Conservation (phyloP, 2,329 filamentous ascomycete genomes). For the Paecilomyces fulvus region DNA sequence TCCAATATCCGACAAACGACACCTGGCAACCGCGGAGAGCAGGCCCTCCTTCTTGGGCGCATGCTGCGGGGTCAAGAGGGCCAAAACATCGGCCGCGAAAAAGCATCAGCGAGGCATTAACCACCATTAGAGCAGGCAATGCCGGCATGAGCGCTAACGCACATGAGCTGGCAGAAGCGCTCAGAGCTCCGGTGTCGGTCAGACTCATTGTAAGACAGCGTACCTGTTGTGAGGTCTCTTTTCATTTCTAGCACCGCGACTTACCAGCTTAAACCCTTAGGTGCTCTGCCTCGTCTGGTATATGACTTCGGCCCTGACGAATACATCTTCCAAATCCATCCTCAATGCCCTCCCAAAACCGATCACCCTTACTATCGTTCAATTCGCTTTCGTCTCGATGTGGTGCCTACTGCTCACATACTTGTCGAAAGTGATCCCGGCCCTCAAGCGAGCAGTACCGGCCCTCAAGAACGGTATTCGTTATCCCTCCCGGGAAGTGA, state of each 20-base stretch:
- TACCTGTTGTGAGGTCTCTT: slow-evolving; percentile 1
- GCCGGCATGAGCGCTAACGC: slow-evolving; percentile 88
- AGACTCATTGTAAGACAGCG: slow-evolving; percentile 64
- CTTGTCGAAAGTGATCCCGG: slow-evolving; percentile 64
- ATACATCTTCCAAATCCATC: slow-evolving; percentile 96
- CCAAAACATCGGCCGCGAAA: slow-evolving; percentile 63
- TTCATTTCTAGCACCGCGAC: slow-evolving; percentile 4
- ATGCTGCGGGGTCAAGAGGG: slow-evolving; percentile 26
- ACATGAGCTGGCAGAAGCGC: slow-evolving; percentile 82
- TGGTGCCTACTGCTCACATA: slow-evolving; percentile 77
- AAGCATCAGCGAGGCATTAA: slow-evolving; percentile 82
- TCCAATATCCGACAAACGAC: slow-evolving; percentile 34
- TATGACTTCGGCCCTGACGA: slow-evolving; percentile 87
- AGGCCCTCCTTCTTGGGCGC: slow-evolving; percentile 37
- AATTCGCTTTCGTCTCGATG: slow-evolving; percentile 85
- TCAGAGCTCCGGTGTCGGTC: slow-evolving; percentile 82
- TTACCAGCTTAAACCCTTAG: slow-evolving; percentile 44
- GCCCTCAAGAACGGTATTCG: slow-evolving; percentile 79
- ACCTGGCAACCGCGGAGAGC: slow-evolving; percentile 56
- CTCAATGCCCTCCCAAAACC: slow-evolving; percentile 85
- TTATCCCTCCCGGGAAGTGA: slow-evolving; percentile 68
- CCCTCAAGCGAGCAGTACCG: slow-evolving; percentile 62
- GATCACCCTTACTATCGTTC: slow-evolving; percentile 80
- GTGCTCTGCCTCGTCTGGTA: slow-evolving; percentile 86
- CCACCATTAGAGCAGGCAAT: slow-evolving; percentile 68